Base-by-base conservation (phyloP, 2,329 filamentous ascomycete genomes). In the Alternaria ethzedia region DNA sequence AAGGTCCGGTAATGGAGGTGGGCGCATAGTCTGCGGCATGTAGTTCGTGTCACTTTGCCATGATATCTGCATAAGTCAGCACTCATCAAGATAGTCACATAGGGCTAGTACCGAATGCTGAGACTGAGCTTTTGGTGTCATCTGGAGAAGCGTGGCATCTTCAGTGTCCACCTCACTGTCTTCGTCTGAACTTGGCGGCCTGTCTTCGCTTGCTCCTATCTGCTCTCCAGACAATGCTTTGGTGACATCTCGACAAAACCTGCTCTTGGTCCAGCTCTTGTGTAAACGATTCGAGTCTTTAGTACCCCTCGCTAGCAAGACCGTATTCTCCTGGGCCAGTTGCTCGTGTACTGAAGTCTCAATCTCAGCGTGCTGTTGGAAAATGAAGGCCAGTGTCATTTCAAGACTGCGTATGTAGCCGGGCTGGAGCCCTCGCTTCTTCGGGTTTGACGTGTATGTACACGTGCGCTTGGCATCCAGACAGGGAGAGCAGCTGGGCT, bases 371-470 rank as follows among this genome's bases (percentile, higher is more conserved):
- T 88, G 84, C 61, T 87, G 84, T 63, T 67, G 66, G 11, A 67
- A 70, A 9, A 69, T 45, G 26, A 64, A 59, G 8, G 68, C 68
- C 91, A 89, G 2, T 89, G 81, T 83, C 88, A 88, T n/a, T 88
- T 89, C 61, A 90, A 83, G n/a, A 88, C 85, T 65, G 20, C 68
- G 66, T 36, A 69, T 70, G n/a, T 70, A 69, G 30, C 66, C 68
- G n/a, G 91, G 91, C 70, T 91, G 91, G 11, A 94, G 86, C 4
- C 91, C 91, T 65, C 91, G 85, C 76, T 93, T 93, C 78, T 92
- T 92, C 8, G 90, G 88, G 57, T 88, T 88, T 58, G 89, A 86
- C 64, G 90, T 88, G 77, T 93, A 94, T 17, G 89, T 89, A 76
- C 91, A 94, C 23, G 83, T 75, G 44, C 91, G 84, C 59, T 86